Conservation (phyloP, 371 early-diverging fungal genomes). For the Smittium mucronatum region DNA sequence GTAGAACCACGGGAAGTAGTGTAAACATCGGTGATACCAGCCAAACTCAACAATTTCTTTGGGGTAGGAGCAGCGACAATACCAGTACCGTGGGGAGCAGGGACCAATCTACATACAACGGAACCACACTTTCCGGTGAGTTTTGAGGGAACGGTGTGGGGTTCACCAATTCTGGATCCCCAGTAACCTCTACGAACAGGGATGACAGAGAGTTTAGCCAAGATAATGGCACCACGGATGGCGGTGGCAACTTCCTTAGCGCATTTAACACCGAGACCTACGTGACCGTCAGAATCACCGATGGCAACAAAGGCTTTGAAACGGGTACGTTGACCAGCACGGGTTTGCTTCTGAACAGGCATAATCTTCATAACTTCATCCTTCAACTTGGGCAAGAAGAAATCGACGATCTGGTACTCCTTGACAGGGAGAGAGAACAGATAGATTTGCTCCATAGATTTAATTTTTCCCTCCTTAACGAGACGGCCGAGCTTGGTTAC, state of each 20-base stretch:
- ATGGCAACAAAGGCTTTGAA: constrained; percentile 99
- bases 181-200: constrained; percentile 99
- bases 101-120: constrained; percentile 85
- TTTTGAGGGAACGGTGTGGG: constrained; percentile 98
- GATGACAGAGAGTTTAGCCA: constrained; percentile 96
- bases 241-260: constrained; percentile 98
- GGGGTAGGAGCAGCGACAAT: constrained; percentile 94
- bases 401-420: constrained; percentile 99
- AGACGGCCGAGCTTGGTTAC: constrained; percentile 97
- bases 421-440: constrained; percentile 96
- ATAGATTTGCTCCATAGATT: constrained; percentile 92
- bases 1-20: constrained; percentile 89
- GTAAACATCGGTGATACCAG: constrained; percentile 98
- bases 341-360: constrained; percentile 99
- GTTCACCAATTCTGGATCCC: constrained; percentile 93
- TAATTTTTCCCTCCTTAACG: constrained; percentile 79
- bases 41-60: constrained; percentile 96
- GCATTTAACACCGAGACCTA: constrained; percentile 99
- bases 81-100: constrained; percentile 99
- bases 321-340: constrained; percentile 99
- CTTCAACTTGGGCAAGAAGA: constrained; percentile 91
- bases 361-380: constrained; percentile 99
- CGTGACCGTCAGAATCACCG: constrained; percentile 96
- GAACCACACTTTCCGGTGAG: constrained; percentile 99
- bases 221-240: constrained; percentile 96